Conservation (phyloP, 2,329 filamentous ascomycete genomes). For the Pseudogymnoascus sp. region DNA sequence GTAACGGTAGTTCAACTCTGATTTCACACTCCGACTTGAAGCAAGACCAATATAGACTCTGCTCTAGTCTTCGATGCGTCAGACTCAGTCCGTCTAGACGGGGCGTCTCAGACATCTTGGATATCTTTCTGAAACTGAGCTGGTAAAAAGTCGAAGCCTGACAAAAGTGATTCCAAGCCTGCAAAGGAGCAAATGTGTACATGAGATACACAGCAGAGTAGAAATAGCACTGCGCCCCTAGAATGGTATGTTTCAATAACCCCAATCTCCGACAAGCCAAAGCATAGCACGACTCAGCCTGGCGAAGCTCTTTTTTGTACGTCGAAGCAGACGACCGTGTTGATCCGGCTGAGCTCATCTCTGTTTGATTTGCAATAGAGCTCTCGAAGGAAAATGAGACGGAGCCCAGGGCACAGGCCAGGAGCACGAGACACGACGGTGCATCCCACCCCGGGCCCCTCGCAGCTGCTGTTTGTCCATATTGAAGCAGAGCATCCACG, state of each 20-base stretch:
- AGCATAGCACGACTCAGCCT: slow-evolving; percentile 25
- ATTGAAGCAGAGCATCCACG: slow-evolving; percentile 20
- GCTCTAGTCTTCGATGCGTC: slow-evolving; percentile 28
- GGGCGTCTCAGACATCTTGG: slow-evolving; percentile 17
- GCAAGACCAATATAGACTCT: slow-evolving; percentile 36
- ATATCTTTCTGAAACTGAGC: slow-evolving; percentile 20
- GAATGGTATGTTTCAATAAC: slow-evolving; percentile 22
- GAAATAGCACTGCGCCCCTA: slow-evolving; percentile 32
- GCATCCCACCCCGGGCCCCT: slow-evolving; percentile 28
- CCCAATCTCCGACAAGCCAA: slow-evolving; percentile 27
- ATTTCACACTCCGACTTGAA: slow-evolving; percentile 37
- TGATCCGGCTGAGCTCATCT: not conserved
- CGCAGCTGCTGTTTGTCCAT: slow-evolving; percentile 20
- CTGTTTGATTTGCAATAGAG: slow-evolving; percentile 6
- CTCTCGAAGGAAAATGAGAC: slow-evolving; percentile 23
- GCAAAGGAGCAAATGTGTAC: slow-evolving; percentile 33
- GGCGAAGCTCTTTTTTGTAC: slow-evolving; percentile 13
- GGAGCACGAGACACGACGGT: slow-evolving; percentile 27
- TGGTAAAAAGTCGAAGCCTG: slow-evolving; percentile 28
- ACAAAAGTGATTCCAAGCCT: slow-evolving; percentile 32
- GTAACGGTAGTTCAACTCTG: slow-evolving; percentile 32
- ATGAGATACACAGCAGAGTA: slow-evolving; percentile 34
- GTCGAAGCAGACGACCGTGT: not conserved
- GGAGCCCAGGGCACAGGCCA: slow-evolving; percentile 26
- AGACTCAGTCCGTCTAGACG: not conserved